Base-by-base conservation (phyloP, 192 early-diverging fungal genomes). In the Coemansia furcata region DNA sequence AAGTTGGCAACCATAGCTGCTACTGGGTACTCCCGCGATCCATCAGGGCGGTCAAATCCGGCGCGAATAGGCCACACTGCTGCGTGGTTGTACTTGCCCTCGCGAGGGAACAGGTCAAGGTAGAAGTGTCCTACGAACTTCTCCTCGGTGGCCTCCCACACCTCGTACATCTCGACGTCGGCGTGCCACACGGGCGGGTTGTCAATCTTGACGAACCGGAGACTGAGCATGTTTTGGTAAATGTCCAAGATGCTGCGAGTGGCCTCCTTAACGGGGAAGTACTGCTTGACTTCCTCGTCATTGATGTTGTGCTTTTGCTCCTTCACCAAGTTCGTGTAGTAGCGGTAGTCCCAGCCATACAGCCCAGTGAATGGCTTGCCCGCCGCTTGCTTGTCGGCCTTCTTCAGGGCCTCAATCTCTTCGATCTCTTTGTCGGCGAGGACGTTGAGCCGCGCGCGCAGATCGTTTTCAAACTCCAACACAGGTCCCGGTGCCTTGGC, bases 101-200 rank as follows among this genome's bases (percentile, higher is more conserved):
- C 87, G 38, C 89, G 83, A 47, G 92, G 92, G 71, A 87, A 88
- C 38, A 92, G 79, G 71, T 95, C 93, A 54, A 90, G 82, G 63
- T 89, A 90, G 73, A 93, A 90, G 65, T 88, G 87, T 7, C 91
- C 91, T 21, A 88, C 73, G 67, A 91, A 87, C 35, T 74, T 68
- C 43, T 77, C 82, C 36, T 77, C 79, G n/a, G 74, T 70, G 6
- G 86, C 82, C 75, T 92, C 91, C 78, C 88, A 92, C 50, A 91
- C 90, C 54, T 92, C 90, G 66, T 86, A 91, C 71, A 91, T 69
- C 35, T 87, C 83, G 8, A 94, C 94, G 71, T 95, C 92, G n/a
- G 72, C 72, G 33, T 94, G 93, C 93, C 93, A 95, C 19, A 86
- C 86, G 1, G 77, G 71, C 7, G 82, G 68, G 35, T 87, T 71